phyloP scores from a whole-genome alignment of 192 early-diverging fungal genomes.

The Pilaira anomala region DNA sequence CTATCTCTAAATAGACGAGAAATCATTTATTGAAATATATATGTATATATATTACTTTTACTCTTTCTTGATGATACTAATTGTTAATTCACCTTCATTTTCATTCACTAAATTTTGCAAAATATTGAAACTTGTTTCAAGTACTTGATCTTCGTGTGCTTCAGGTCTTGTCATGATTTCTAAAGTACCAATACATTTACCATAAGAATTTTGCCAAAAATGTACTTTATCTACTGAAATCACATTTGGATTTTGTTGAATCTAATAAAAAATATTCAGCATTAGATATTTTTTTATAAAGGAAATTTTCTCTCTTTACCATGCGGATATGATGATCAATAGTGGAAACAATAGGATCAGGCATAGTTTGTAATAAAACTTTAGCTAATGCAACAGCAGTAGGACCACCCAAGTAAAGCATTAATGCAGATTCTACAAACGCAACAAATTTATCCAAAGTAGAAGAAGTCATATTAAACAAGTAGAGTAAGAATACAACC shows the following conservation, averaged over 20 bases:
- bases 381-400: slow-evolving; percentile 47
- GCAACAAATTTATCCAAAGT: slow-evolving; percentile 48
- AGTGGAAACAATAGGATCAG: slow-evolving; percentile 31
- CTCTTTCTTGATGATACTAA: not conserved
- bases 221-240: slow-evolving; percentile 44
- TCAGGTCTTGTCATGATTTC: slow-evolving; percentile 42
- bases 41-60: no score
- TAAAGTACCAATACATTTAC: slow-evolving; percentile 48
- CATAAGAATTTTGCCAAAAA: slow-evolving; percentile 56
- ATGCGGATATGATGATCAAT: slow-evolving; percentile 45
- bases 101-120: not conserved
- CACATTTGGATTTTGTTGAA: slow-evolving; percentile 43
- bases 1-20: no score
- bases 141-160: slow-evolving; percentile 46
- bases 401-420: slow-evolving; percentile 49
- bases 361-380: slow-evolving; percentile 53
- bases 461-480: slow-evolving; percentile 10
- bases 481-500: slow-evolving; percentile 26
- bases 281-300: not conserved
- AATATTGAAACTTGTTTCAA: slow-evolving; percentile 12
- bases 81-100: slow-evolving; percentile 5
- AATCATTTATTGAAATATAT: no score
- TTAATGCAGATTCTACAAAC: slow-evolving; percentile 41
- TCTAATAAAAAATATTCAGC: slow-evolving; percentile 15
- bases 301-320: slow-evolving; percentile 26